Percentiles rank a stretch among this genome's conserved stretches.
phyloP scores from a whole-genome alignment of 1,139 yeast species.

The Kurtzmaniella quercitrusa region DNA sequence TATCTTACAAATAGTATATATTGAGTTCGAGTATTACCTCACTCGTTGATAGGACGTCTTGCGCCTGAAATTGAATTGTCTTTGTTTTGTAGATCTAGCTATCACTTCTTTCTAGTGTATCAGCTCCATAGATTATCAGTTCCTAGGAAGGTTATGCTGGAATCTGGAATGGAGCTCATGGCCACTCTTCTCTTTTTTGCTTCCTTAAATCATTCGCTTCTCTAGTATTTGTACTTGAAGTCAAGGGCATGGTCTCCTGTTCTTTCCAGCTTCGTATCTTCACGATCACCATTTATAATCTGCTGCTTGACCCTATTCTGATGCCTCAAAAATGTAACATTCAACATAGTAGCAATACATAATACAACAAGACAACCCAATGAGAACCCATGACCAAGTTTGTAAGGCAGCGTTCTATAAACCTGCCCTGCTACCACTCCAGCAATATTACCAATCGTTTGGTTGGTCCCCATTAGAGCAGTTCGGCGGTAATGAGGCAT shows the following conservation, averaged over 20 bases:
- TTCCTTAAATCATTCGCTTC: no score
- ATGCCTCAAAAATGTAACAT: slow-evolving; percentile 6
- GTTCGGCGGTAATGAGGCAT: slow-evolving; percentile 45
- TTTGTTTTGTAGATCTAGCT: no score
- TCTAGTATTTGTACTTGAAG: slow-evolving; percentile 15
- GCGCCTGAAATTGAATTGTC: no score
- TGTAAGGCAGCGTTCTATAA: slow-evolving; percentile 30
- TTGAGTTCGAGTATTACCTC: no score
- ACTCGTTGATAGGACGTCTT: no score
- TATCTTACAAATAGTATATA: no score
- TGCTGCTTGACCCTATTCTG: slow-evolving; percentile 7
- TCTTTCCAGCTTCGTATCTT: slow-evolving; percentile 14
- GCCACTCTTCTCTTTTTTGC: no score
- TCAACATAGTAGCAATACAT: slow-evolving; percentile 12
- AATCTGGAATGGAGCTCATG: no score
- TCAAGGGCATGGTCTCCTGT: slow-evolving; percentile 18
- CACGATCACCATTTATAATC: slow-evolving; percentile 14
- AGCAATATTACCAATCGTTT: slow-evolving; percentile 40
- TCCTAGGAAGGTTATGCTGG: no score
- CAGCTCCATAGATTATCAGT: no score
- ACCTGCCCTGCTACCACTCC: slow-evolving; percentile 48
- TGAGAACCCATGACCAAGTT: slow-evolving; percentile 32
- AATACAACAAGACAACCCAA: slow-evolving; percentile 27
- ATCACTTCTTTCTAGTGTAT: no score
- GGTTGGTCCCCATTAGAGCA: slow-evolving; percentile 39